A percentile compares a stretch with the other conserved stretches of the same genome.
These are phyloP conservation scores for Flaveria robusta DNA, from an alignment of 129 eudicot species.

Conservation along the genomic window DNA sequence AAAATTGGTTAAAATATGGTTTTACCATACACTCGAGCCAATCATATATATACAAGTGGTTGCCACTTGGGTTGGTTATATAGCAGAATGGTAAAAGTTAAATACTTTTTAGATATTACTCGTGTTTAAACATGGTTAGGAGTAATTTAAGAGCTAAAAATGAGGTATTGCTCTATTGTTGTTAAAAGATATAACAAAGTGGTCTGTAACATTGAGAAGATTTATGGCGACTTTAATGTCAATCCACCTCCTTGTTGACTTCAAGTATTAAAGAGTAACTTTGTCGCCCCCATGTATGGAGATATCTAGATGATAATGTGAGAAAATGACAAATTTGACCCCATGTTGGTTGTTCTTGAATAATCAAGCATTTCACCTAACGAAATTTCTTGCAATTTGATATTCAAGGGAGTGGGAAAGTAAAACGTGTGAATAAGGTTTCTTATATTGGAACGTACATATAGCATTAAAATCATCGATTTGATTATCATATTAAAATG, in stretches of 20 bases:
- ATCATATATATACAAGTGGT: no score
- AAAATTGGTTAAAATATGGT: no score
- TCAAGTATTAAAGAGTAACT: not conserved
- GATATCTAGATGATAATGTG: slow-evolving; percentile 4
- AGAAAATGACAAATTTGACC: slow-evolving; percentile 17
- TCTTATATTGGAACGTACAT: not conserved
- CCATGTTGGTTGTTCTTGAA: not conserved
- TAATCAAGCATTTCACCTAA: not conserved
- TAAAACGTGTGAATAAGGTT: not conserved
- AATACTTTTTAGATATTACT: no score
- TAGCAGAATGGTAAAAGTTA: no score
- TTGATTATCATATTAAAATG: not conserved
- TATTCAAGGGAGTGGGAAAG: not conserved
- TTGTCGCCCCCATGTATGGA: slow-evolving; percentile 9
- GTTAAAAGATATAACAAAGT: no score
- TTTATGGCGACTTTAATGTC: slow-evolving; percentile 6
- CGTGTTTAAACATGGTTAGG: no score
- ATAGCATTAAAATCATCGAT: not conserved
- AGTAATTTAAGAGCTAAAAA: no score
- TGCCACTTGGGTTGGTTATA: no score
- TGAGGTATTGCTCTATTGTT: no score
- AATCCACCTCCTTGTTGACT: not conserved
- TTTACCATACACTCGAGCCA: no score
- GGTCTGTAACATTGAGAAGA: not conserved
- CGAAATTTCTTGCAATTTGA: not conserved